Base-by-base conservation (phyloP, 1,139 yeast genomes). In the Suhomyces chickasaworum region DNA sequence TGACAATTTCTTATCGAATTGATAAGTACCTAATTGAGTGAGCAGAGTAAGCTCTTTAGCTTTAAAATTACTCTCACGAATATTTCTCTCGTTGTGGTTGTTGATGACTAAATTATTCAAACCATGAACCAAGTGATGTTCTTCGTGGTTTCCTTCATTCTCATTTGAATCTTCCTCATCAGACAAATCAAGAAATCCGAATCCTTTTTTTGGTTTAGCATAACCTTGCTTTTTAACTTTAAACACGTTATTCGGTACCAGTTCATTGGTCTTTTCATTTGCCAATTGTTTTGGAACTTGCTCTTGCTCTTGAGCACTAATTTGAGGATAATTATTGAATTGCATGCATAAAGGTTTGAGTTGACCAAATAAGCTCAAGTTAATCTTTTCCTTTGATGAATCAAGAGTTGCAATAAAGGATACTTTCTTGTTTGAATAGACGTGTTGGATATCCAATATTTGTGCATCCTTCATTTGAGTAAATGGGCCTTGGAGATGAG, bases 111-210 rank as follows among this genome's bases (percentile, higher is more conserved):
- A 36, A 13, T 12, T 29, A 18, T 39, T 12, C 5, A 37, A 35
- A 29, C 17, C 34, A 21, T 34, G 23, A 4, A 33, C 32, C 9
- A 30, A 34, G 5, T n/a, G 13, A 6, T 15, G 2, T n/a, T 25
- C 37, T n/a, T 21, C 18, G 4, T 36, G 21, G 10, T 3, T 7
- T 17, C 16, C 13, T 10, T 38, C 41, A 18, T 42, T 22, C 17
- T 41, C 39, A 4, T 36, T 39, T 5, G 25, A 41, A 8, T 46
- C 52, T 16, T 54, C 59, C 7, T 53, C 53, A 7, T 60, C 68
- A 2, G 58, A 43, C 2, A 60, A 56, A 33, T 68, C 73, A 16
- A 71, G 49, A 50, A 60, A 74, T 0, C 79, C 79, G 54, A 72
- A 73, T 0, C 79, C 79, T 31, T 53, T 56, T 17, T 47, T 52